A percentile compares a stretch with the other conserved stretches of the same genome.
Conservation (phyloP, 2,329 filamentous ascomycete species). For the Polytolypa hystricis region DNA sequence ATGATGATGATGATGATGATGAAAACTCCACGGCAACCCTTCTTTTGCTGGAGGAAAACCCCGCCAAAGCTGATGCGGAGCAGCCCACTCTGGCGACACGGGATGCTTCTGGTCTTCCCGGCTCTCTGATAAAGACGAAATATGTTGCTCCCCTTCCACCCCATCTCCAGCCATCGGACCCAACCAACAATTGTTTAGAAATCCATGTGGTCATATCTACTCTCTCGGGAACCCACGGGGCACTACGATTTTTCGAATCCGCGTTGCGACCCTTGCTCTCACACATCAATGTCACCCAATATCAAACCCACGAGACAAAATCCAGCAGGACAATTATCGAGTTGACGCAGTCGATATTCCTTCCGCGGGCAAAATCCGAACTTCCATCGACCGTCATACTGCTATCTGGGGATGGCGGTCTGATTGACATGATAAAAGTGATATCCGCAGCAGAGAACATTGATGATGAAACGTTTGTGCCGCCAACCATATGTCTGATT, state of each 20-base stretch:
- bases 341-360: conserved; percentile 44
- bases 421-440: conserved; percentile 71
- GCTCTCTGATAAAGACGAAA: background rate
- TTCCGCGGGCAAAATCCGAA: conserved; percentile 39
- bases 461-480: conserved; percentile 22
- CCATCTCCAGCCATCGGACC: background rate
- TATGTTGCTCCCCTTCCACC: background rate
- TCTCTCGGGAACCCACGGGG: conserved; percentile 51
- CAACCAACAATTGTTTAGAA: conserved; percentile 3
- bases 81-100: background rate
- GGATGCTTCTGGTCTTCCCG: background rate
- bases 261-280: conserved; percentile 47
- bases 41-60: background rate
- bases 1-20: too few relatives aligned
- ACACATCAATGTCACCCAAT: conserved; percentile 36
- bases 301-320: conserved; percentile 51
- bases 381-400: conserved; percentile 56
- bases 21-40: background rate
- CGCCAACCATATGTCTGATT: conserved; percentile 46
- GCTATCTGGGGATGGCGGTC: conserved; percentile 76
- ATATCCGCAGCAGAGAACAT: conserved; percentile 28
- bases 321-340: conserved; percentile 53
- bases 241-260: conserved; percentile 44
- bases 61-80: background rate
- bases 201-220: conserved; percentile 58